phyloP scores from a whole-genome alignment of 768 basidiomycete species.

The Xerocomellus chrysenteron region DNA sequence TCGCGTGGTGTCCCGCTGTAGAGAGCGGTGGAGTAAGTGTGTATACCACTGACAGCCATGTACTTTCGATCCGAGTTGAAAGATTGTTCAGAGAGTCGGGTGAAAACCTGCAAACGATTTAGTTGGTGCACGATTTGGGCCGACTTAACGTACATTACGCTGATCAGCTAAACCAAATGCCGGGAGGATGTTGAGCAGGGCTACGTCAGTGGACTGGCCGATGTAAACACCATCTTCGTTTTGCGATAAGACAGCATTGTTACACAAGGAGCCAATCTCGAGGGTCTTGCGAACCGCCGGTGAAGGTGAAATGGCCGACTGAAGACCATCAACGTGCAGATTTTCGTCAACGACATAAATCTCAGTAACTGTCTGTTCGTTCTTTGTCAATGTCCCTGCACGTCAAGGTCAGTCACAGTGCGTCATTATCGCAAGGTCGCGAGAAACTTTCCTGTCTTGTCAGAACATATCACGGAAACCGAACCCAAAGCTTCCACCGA shows the following conservation, averaged over 20 bases:
- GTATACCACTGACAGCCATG: conserved; percentile 85
- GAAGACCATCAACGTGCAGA: conserved; percentile 54
- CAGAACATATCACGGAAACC: conserved; percentile 96
- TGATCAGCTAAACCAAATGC: conserved; percentile 68
- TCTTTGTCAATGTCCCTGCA: conserved; percentile 86
- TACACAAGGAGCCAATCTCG: conserved; percentile 85
- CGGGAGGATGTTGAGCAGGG: conserved; percentile 76
- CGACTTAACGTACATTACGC: conserved; percentile 52
- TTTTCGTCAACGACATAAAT: conserved; percentile 86
- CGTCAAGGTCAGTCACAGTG: not conserved
- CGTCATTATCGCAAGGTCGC: not conserved
- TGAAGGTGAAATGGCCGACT: conserved; percentile 48
- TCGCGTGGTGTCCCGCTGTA: conserved; percentile 50
- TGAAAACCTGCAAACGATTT: conserved; percentile 51
- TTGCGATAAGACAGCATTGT: conserved; percentile 68
- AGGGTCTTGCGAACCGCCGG: conserved; percentile 72
- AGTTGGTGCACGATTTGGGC: not conserved
- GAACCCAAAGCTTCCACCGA: conserved; percentile 93
- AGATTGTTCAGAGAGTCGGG: conserved; percentile 72
- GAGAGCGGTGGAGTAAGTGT: conserved; percentile 35
- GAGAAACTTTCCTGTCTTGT: conserved; percentile 76
- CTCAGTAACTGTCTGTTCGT: conserved; percentile 93
- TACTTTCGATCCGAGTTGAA: conserved; percentile 94
- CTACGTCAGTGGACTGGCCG: conserved; percentile 93
- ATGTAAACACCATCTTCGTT: conserved; percentile 73